phyloP scores from a whole-genome alignment of 768 basidiomycete species.

The Chalciporus pseudorubinellus region DNA sequence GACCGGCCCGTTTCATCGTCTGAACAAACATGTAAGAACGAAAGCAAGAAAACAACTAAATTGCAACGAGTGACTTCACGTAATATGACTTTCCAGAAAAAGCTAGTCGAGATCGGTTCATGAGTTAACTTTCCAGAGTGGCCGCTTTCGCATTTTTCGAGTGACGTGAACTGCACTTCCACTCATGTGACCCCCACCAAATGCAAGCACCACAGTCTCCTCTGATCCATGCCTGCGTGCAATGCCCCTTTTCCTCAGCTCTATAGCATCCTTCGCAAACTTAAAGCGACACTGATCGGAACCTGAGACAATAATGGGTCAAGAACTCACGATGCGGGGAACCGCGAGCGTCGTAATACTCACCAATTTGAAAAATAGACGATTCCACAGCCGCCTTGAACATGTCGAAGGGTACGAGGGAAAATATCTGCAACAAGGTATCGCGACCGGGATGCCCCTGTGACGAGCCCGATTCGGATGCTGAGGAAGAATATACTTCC shows the following conservation, averaged over 20 bases:
- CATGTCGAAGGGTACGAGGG: slow-evolving; percentile 81
- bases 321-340: slow-evolving; percentile 5
- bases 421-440: slow-evolving; percentile 69
- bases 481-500: slow-evolving; percentile 47
- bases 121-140: slow-evolving; percentile 79
- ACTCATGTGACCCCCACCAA: slow-evolving; percentile 67
- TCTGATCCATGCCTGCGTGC: slow-evolving; percentile 69
- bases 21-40: slow-evolving; percentile 21
- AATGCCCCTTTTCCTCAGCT: slow-evolving; percentile 75
- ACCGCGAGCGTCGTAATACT: slow-evolving; percentile 21
- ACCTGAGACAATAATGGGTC: slow-evolving; percentile 41
- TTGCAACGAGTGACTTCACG: slow-evolving; percentile 24
- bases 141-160: slow-evolving; percentile 80
- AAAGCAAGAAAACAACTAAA: slow-evolving; percentile 15
- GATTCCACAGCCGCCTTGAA: slow-evolving; percentile 83
- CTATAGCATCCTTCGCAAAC: slow-evolving; percentile 89
- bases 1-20: slow-evolving; percentile 9
- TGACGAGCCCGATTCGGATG: slow-evolving; percentile 38
- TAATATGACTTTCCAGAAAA: slow-evolving; percentile 25
- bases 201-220: slow-evolving; percentile 90
- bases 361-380: slow-evolving; percentile 76
- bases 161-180: slow-evolving; percentile 84
- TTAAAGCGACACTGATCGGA: slow-evolving; percentile 86
- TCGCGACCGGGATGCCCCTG: slow-evolving; percentile 52
- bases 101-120: slow-evolving; percentile 41